Base-by-base conservation (phyloP, 768 basidiomycete species). In the Rhizopogon salebrosus region DNA sequence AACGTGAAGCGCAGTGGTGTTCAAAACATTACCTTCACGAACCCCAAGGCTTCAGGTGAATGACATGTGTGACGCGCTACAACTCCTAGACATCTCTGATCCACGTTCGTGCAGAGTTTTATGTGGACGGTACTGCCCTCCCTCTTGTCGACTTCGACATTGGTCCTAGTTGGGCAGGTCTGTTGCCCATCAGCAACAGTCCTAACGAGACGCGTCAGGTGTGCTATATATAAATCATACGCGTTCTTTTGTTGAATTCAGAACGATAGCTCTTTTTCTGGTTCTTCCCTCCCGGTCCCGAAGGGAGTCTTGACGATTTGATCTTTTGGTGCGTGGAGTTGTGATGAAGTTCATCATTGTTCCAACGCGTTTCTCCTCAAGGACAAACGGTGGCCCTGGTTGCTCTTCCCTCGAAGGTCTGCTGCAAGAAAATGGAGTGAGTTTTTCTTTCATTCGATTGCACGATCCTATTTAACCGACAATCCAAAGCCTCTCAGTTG, bases 381-480 rank as follows among this genome's bases (percentile, higher is more conserved):
- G 85, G 87, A 86, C 83, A 3, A 88, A 87, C 56, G 87, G 87
- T n/a, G 87, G 87, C 0, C 87, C 87, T 0, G 87, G 87, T 24
- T 89, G 87, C 60, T 87, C 85, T 13, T 85, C 85, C 2, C 70
- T 89, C 1, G 81, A 86, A 62, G 87, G 86, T 13, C 65, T 84
- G 36, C 63, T 89, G 4, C 83, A 89, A 63, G 87, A 89, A 62
- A 88, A 88, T 56, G 87, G 87, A 18, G 86, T 85, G 59, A 42
- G 80, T 67, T 3, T 14, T 41, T 22, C 38, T 24, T 41, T 55
- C 10, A 20, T 62, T 6, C 14, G 58, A 13, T 66, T 61, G 52
- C 20, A 53, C 22, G 54, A 53, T 14, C 50, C 54, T 24, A 42
- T 54, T 36, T 36, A 24, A 11, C 26, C 48, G 10, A 11, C 13